A percentile compares a stretch with the other conserved stretches of the same genome.
Conservation (phyloP, 371 early-diverging fungal species). For the Globomyces sp. region DNA sequence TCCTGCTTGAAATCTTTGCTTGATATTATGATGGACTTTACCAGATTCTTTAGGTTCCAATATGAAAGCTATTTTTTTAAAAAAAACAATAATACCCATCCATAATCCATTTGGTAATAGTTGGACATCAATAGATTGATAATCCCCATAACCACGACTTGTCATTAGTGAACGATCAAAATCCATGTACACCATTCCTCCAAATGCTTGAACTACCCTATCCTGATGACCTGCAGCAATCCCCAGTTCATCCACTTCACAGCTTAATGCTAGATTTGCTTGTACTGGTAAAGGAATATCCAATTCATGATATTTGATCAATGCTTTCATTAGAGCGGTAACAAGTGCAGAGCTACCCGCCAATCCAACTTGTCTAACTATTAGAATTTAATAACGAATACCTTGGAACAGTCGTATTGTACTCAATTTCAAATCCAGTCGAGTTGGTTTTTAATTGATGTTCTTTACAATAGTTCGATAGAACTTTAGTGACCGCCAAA, state of each 20-base stretch:
- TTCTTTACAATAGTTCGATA: slow-evolving; percentile 48
- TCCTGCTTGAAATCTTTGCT: slow-evolving; percentile 53
- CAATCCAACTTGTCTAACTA: slow-evolving; percentile 62
- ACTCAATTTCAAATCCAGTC: slow-evolving; percentile 54
- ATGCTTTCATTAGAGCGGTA: slow-evolving; percentile 57
- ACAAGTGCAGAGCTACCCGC: slow-evolving; percentile 69
- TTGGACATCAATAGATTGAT: slow-evolving; percentile 41
- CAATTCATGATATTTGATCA: slow-evolving; percentile 48
- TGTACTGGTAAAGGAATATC: slow-evolving; percentile 53
- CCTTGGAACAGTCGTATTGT: slow-evolving; percentile 62
- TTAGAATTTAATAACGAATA: too few species aligned
- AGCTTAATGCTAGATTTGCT: slow-evolving; percentile 59
- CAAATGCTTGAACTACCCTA: slow-evolving; percentile 64
- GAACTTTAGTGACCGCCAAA: slow-evolving; percentile 61
- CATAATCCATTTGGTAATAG: slow-evolving; percentile 45
- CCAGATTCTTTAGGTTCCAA: slow-evolving; percentile 62
- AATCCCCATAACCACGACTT: slow-evolving; percentile 58
- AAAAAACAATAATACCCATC: slow-evolving; percentile 27
- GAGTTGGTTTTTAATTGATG: slow-evolving; percentile 41
- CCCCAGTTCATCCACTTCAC: slow-evolving; percentile 61
- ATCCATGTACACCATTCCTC: slow-evolving; percentile 70
- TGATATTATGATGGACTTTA: slow-evolving; percentile 62
- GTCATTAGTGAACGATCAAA: slow-evolving; percentile 58
- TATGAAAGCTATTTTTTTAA: slow-evolving; percentile 46
- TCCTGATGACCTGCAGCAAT: slow-evolving; percentile 71